A percentile compares a stretch with the other conserved stretches of the same genome.
Evolutionary conservation across 2,329 filamentous ascomycete species (phyloP).

Genomic region (Tolypocladium capitatum): DNA sequence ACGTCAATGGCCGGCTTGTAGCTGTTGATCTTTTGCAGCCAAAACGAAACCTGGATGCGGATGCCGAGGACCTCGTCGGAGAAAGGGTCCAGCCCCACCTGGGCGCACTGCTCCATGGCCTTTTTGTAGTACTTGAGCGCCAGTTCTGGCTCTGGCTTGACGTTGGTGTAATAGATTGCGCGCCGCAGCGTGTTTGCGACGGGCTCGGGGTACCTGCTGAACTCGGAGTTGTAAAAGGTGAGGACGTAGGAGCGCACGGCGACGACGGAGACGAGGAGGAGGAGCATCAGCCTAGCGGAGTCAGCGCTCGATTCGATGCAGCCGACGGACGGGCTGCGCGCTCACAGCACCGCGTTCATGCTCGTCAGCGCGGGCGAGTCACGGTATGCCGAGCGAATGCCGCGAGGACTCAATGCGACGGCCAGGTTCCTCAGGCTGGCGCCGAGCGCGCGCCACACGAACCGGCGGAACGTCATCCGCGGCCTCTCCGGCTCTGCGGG

Average conservation of each 20-base stretch:
- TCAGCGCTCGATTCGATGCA: slow-evolving; percentile 1
- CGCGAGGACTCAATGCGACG: slow-evolving; percentile 20
- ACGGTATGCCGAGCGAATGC: slow-evolving; percentile 20
- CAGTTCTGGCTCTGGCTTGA: slow-evolving; percentile 57
- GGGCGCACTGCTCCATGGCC: slow-evolving; percentile 60
- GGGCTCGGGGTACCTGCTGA: slow-evolving; percentile 49
- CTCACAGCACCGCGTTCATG: slow-evolving; percentile 18
- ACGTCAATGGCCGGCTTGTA: slow-evolving; percentile 61
- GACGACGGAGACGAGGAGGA: slow-evolving; percentile 15
- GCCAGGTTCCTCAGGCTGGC: slow-evolving; percentile 21
- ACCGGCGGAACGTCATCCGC: slow-evolving; percentile 19
- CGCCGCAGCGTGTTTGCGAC: slow-evolving; percentile 68
- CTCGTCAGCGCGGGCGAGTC: slow-evolving; percentile 18
- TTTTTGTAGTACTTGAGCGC: slow-evolving; percentile 75
- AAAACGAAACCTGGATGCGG: slow-evolving; percentile 64
- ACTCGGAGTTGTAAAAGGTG: slow-evolving; percentile 41
- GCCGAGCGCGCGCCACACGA: slow-evolving; percentile 15
- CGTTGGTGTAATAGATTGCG: slow-evolving; percentile 77
- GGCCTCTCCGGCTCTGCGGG: slow-evolving; percentile 9
- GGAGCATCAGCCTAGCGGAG: slow-evolving; percentile 15
- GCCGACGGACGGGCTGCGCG: neutral
- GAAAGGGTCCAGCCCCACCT: slow-evolving; percentile 71
- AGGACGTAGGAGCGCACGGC: slow-evolving; percentile 32
- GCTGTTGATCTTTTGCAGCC: slow-evolving; percentile 66
- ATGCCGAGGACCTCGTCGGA: slow-evolving; percentile 86